phyloP scores from a whole-genome alignment of 1,284 basidiomycete genomes.

The Trichosporon sp. region DNA sequence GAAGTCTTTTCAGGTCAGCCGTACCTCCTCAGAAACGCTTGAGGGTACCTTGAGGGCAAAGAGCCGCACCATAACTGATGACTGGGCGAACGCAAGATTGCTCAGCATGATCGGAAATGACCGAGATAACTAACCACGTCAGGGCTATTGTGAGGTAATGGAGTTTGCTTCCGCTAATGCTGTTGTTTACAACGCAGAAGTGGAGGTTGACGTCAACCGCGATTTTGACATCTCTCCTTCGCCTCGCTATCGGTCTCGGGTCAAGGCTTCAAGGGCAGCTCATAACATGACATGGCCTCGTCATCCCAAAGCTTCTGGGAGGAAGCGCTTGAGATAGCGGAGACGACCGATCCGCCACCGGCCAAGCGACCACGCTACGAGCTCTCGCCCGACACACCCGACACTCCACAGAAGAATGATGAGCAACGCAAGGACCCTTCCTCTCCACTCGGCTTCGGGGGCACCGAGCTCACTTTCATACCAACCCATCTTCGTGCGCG shows the following conservation, averaged over 20 bases:
- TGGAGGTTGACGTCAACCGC: neutral
- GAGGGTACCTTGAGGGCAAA: conserved; percentile 18
- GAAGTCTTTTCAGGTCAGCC: too few relatives aligned
- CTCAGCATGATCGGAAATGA: neutral
- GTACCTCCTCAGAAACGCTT: conserved; percentile 14
- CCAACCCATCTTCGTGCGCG: neutral
- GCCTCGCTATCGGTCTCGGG: neutral
- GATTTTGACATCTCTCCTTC: neutral
- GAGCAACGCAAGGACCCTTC: neutral
- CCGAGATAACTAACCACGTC: neutral
- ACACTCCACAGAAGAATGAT: neutral
- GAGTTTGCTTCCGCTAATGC: neutral
- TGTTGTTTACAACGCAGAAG: neutral
- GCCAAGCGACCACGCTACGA: neutral
- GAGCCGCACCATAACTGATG: conserved; percentile 10
- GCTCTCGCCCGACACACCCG: neutral
- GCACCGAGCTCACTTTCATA: neutral
- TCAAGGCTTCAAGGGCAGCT: neutral
- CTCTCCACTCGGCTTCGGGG: neutral
- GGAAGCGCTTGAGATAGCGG: neutral
- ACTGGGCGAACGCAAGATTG: neutral
- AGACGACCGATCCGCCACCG: neutral
- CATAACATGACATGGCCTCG: conserved; percentile 5
- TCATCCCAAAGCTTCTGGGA: conserved; percentile 5
- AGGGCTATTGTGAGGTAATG: neutral